Evolutionary conservation across 2,329 filamentous ascomycete genomes (phyloP), one percentile per base, ranked within the genome.

Genomic region (Akanthomyces dipterigenus): DNA sequence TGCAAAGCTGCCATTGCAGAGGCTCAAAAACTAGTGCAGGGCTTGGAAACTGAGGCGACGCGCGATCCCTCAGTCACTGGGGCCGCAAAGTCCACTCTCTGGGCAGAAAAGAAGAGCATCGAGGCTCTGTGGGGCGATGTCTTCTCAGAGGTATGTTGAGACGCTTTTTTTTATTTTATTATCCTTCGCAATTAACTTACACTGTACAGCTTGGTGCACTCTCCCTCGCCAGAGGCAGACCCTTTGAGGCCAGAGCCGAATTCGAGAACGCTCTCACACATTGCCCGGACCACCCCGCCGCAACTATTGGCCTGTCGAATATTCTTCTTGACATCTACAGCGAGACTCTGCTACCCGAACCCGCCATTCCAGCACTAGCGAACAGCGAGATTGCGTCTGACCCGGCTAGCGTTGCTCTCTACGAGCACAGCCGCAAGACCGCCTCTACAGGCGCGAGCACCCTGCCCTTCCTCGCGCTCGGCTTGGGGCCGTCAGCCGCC

Each of bases 101-200:
- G 91, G 91, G 91, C 88, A 31, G 85, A 88, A 64, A 85, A 85
- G 49, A 93, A 90, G 76, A 91, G 89, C 68, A 83, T 92, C 6
- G 91, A 96, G 70, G 89, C 91, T 72, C 77, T 96, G 50, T 91
- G 88, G 88, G 92, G 84, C 34, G 93, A 98, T 73, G 83, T 96
- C 1, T 90, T 86, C 73, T 82, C 89, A 18, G 90, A 96, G 78
- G 90, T 92, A 78, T 79, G 86, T 75, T 34, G 24, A 16, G 16
- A 34, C 1, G 8, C 8, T 11, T 16, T 31, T n/a, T 5, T 9
- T 36, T 4, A 12, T 16, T 51, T 26, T 0, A 53, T 42, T 34
- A 22, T 22, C 40, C 53, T 20, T 43, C 5, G 50, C 67, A 58
- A 31, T 7, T 26, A 26, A 43, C 40, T 55, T 18, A 60, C 49